These are phyloP conservation scores for Chaetomium fimeti DNA, from an alignment of 495 filamentous ascomycete genomes.

Conservation along the genomic window DNA sequence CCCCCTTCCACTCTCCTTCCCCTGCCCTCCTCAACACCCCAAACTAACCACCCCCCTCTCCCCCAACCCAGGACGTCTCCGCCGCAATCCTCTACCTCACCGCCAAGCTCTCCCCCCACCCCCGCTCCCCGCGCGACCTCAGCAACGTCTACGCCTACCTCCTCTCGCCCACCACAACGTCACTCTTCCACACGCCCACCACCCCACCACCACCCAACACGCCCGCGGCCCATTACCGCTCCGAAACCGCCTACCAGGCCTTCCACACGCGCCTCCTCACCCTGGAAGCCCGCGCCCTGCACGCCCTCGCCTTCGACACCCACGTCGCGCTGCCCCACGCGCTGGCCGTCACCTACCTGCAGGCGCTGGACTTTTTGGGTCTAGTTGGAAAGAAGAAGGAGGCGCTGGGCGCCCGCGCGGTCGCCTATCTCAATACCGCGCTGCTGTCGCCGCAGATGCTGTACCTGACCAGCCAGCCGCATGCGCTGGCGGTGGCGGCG, in stretches of 20 bases:
- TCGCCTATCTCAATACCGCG: slow-evolving; percentile 78
- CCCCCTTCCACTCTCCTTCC: not conserved
- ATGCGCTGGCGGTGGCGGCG: slow-evolving; percentile 78
- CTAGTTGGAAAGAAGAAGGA: slow-evolving; percentile 32
- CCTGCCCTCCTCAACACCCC: not conserved
- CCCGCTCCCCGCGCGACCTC: slow-evolving; percentile 72
- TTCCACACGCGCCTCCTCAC: slow-evolving; percentile 62
- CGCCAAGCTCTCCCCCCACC: slow-evolving; percentile 77
- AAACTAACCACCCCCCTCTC: slow-evolving; percentile 14
- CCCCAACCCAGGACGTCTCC: slow-evolving; percentile 64
- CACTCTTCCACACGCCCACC: slow-evolving; percentile 51
- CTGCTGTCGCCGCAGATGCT: slow-evolving; percentile 84
- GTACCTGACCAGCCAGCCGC: slow-evolving; percentile 89
- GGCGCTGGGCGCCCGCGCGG: slow-evolving; percentile 57
- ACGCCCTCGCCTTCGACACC: slow-evolving; percentile 73
- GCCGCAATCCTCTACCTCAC: slow-evolving; percentile 78
- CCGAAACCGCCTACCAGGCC: slow-evolving; percentile 66
- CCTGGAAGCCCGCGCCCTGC: slow-evolving; percentile 72
- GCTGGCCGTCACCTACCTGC: slow-evolving; percentile 88
- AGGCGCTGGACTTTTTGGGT: slow-evolving; percentile 67
- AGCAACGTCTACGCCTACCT: slow-evolving; percentile 84
- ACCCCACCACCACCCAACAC: slow-evolving; percentile 43
- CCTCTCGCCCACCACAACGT: slow-evolving; percentile 60
- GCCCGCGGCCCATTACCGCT: slow-evolving; percentile 66
- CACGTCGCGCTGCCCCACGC: slow-evolving; percentile 82